phyloP scores from a whole-genome alignment of 2,329 filamentous ascomycete species.

The Arthrocladium fulminans region DNA sequence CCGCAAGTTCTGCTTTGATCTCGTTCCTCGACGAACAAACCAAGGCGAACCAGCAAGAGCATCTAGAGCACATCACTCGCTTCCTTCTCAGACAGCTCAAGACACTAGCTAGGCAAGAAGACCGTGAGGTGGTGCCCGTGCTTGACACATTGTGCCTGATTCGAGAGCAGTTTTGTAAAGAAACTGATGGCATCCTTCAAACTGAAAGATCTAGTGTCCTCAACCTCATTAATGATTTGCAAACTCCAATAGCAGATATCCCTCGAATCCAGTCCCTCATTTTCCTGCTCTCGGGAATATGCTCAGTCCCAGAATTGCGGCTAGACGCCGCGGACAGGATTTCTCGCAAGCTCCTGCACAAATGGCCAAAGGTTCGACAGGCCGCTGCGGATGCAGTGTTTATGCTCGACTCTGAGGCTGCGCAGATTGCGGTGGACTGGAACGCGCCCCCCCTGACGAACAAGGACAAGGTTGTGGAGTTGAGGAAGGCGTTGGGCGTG shows the following conservation, averaged over 20 bases:
- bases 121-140: conserved; percentile 64
- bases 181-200: background rate
- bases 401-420: conserved; percentile 14
- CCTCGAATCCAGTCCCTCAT: conserved; percentile 72
- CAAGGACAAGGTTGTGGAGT: conserved; percentile 18
- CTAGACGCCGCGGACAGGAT: conserved; percentile 17
- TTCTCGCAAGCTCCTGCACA: conserved; percentile 20
- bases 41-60: background rate
- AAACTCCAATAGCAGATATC: conserved; percentile 75
- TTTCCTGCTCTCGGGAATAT: conserved; percentile 55
- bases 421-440: conserved; percentile 18
- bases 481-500: conserved; percentile 18
- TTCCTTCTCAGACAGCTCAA: conserved; percentile 48
- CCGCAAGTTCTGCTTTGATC: conserved; percentile 34
- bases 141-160: conserved; percentile 72
- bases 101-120: conserved; percentile 45
- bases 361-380: conserved; percentile 21
- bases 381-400: conserved; percentile 20
- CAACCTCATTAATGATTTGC: conserved; percentile 62
- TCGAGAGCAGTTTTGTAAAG: conserved; percentile 49
- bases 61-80: conserved; percentile 34
- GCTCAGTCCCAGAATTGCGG: conserved; percentile 8
- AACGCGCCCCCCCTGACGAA: conserved; percentile 14
- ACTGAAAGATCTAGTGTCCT: conserved; percentile 47
- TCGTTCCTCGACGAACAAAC: conserved; percentile 20